A percentile compares a stretch with the other conserved stretches of the same genome.
Evolutionary conservation across 1,139 yeast species (phyloP).

Genomic region (Debaryomyces robertsiae): DNA sequence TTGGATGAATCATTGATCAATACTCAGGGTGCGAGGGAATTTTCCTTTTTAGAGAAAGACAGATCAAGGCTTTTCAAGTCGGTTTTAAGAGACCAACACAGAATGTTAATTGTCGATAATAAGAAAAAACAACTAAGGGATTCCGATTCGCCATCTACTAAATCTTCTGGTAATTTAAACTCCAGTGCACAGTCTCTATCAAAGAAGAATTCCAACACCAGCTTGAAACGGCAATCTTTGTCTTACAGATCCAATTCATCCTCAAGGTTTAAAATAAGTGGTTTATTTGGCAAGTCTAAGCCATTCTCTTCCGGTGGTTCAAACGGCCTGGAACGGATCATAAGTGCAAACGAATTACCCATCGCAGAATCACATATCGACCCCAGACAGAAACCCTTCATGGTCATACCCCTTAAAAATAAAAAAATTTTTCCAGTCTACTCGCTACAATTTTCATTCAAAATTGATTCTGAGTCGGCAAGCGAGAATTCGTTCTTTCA

Average conservation of each 20-base stretch:
- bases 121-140: slow-evolving; percentile 34
- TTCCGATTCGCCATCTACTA: neutral
- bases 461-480: slow-evolving; percentile 55
- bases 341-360: slow-evolving; percentile 63
- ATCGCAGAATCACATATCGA: slow-evolving; percentile 45
- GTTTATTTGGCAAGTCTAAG: slow-evolving; percentile 43
- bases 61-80: slow-evolving; percentile 32
- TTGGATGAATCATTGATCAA: slow-evolving; percentile 41
- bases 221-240: slow-evolving; percentile 43
- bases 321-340: slow-evolving; percentile 49
- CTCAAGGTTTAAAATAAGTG: slow-evolving; percentile 48
- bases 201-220: slow-evolving; percentile 37
- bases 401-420: slow-evolving; percentile 56
- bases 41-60: slow-evolving; percentile 31
- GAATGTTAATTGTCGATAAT: slow-evolving; percentile 36
- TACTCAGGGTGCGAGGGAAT: slow-evolving; percentile 30
- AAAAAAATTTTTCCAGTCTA: slow-evolving; percentile 58
- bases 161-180: neutral
- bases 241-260: slow-evolving; percentile 42
- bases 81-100: slow-evolving; percentile 39
- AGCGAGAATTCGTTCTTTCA: slow-evolving; percentile 68
- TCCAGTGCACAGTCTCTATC: slow-evolving; percentile 20
- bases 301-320: slow-evolving; percentile 34
- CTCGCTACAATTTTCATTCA: slow-evolving; percentile 57
- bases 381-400: slow-evolving; percentile 55